Evolutionary conservation across 1,284 basidiomycete genomes (phyloP).

Genomic region (Flammula alnicola): DNA sequence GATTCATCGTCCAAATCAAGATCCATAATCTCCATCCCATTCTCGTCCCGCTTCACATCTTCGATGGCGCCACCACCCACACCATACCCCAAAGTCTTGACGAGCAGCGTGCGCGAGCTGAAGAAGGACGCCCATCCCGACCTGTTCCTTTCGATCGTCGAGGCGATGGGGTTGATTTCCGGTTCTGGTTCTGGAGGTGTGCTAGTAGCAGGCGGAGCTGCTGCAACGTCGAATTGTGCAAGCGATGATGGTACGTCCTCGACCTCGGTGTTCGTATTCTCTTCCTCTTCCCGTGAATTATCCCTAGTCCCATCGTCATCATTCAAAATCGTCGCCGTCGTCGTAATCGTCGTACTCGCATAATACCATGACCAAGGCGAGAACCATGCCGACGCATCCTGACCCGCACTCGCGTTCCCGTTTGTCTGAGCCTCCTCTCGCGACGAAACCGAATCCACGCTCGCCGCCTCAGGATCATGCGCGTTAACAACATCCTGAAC

Average conservation of each 20-base stretch:
- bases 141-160: constrained; percentile 35
- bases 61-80: constrained; percentile 1
- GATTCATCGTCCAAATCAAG: constrained; percentile 49
- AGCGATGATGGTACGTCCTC: no score
- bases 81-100: constrained; percentile 36
- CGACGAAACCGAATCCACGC: no score
- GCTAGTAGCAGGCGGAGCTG: neutral
- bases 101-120: constrained; percentile 47
- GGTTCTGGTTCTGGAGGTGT: neutral
- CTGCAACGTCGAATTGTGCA: no score
- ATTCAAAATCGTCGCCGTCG: neutral
- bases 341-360: constrained; percentile 9
- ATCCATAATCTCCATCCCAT: constrained; percentile 77
- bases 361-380: constrained; percentile 60
- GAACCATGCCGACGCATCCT: constrained; percentile 44
- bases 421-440: neutral
- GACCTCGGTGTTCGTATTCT: no score
- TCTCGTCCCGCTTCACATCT: constrained; percentile 42
- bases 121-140: constrained; percentile 66
- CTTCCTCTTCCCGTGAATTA: neutral
- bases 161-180: constrained; percentile 24
- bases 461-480: no score
- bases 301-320: neutral
- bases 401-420: neutral
- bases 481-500: no score